Base-by-base conservation (phyloP, 2,329 filamentous ascomycete genomes). In the Xylaria sp. region DNA sequence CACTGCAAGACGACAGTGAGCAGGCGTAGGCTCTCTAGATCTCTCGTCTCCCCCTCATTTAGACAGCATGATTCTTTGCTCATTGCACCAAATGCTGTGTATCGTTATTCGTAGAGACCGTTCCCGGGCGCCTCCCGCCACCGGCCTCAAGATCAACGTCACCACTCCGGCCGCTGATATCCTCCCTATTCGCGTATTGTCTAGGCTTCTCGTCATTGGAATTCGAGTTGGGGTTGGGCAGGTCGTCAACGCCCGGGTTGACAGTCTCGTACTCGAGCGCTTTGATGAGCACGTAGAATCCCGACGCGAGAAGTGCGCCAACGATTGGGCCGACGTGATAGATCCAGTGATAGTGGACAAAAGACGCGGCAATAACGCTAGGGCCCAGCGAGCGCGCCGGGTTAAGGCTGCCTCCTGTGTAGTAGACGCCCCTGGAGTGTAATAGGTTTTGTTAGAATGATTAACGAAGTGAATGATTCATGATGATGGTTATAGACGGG, bases 311-410 rank as follows among this genome's bases (percentile, higher is more conserved):
- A 1, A 80, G 64, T 5, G 79, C 74, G 1, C 82, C 82, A 0
- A 80, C 64, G 32, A 79, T 75, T 12, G 82, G 82, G 0, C 82
- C 81, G 42, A 82, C 70, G 79, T 78, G 79, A 68, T 79, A 80
- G 61, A 80, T 80, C 78, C 78, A 79, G 51, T 79, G 78, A 63
- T 79, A 77, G 35, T 47, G 0, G 72, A 65, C 53, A 67, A 80
- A 80, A 0, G 55, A 42, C 10, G 68, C 65, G 1, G 70, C 74
- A 37, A 77, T 73, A 48, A 79, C 75, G 32, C 68, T 71, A 5
- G 79, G 79, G 6, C 79, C 79, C 67, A 81, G 78, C 12, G 76
- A 78, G 47, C 79, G 73, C 23, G 78, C 78, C 21, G 79, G 79
- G 65, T 81, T 81, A 27, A 81, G 71, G 25, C 73, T 75, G 23